Evolutionary conservation across 371 early-diverging fungal species (phyloP).

Genomic region (Gilbertella persicaria): DNA sequence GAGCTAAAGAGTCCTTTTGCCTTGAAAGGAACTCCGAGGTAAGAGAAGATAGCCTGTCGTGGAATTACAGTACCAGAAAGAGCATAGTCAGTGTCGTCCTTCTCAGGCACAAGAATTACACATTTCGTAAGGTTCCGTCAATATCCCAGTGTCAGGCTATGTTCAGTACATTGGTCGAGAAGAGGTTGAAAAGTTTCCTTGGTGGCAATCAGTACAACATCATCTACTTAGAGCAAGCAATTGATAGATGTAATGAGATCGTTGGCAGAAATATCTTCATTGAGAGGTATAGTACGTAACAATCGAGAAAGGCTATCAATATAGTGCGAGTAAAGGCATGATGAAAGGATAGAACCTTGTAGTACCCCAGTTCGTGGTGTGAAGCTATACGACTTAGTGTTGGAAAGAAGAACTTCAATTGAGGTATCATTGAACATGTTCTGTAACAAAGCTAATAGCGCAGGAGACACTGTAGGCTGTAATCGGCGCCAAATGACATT

Average conservation of each 20-base stretch:
- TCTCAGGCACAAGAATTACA: not conserved
- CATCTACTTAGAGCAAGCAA: conserved; percentile 3
- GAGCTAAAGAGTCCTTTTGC: not conserved
- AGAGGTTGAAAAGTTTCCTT: conserved; percentile 4
- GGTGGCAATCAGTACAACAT: conserved; percentile 4
- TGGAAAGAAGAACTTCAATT: not conserved
- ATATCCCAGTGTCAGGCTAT: conserved; percentile 6
- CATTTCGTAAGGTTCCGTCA: conserved; percentile 16
- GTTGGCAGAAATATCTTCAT: too few relatives aligned
- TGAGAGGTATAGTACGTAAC: not conserved
- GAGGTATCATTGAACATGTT: conserved; percentile 24
- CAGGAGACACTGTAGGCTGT: not conserved
- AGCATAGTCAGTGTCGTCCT: not conserved
- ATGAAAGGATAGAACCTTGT: conserved; percentile 9
- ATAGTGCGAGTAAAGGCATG: conserved; percentile 18
- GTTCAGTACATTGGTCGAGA: conserved; percentile 5
- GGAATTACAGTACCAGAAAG: conserved; percentile 1
- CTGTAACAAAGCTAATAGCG: conserved; percentile 6
- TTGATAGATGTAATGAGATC: not conserved
- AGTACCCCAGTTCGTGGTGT: conserved; percentile 16
- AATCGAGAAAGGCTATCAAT: conserved; percentile 22
- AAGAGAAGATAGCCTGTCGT: not conserved
- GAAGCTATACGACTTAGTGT: conserved; percentile 10
- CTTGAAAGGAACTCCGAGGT: conserved; percentile 4
- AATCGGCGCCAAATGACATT: not conserved